A percentile compares a stretch with the other conserved stretches of the same genome.
phyloP scores from a whole-genome alignment of 176 grass and related monocot species.

The Ensete glaucum region DNA sequence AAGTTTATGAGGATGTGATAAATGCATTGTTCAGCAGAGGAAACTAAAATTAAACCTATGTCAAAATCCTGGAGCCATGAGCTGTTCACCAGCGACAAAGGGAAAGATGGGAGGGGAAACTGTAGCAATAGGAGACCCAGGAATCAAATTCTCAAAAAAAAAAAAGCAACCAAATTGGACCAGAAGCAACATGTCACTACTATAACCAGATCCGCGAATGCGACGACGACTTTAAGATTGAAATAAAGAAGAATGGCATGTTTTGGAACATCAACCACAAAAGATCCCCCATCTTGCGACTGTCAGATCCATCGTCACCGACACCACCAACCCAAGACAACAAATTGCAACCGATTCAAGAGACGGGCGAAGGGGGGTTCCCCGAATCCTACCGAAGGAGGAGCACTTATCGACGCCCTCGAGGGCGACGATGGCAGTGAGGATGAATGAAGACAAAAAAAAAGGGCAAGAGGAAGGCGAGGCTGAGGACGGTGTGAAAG shows the following conservation, averaged over 20 bases:
- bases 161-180: too few species aligned
- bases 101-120: too few species aligned
- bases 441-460: conserved; percentile 39
- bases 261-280: neutral
- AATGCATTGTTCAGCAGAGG: neutral
- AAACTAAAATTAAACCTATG: neutral
- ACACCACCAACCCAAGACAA: neutral
- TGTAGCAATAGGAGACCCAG: too few species aligned
- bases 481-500: conserved; percentile 41
- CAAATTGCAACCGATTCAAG: neutral
- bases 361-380: conserved; percentile 7
- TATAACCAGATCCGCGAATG: neutral
- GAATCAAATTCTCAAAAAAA: too few species aligned
- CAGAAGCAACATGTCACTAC: neutral
- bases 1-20: neutral
- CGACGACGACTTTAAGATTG: neutral
- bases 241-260: neutral
- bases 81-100: too few species aligned
- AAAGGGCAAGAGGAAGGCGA: conserved; percentile 28
- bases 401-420: conserved; percentile 99
- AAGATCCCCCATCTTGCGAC: neutral
- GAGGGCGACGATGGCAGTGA: conserved; percentile 75
- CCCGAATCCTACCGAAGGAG: conserved; percentile 48
- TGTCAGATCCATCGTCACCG: neutral
- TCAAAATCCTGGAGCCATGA: neutral